Conservation (phyloP, 2,329 filamentous ascomycete genomes). For the Aspergillus felis region DNA sequence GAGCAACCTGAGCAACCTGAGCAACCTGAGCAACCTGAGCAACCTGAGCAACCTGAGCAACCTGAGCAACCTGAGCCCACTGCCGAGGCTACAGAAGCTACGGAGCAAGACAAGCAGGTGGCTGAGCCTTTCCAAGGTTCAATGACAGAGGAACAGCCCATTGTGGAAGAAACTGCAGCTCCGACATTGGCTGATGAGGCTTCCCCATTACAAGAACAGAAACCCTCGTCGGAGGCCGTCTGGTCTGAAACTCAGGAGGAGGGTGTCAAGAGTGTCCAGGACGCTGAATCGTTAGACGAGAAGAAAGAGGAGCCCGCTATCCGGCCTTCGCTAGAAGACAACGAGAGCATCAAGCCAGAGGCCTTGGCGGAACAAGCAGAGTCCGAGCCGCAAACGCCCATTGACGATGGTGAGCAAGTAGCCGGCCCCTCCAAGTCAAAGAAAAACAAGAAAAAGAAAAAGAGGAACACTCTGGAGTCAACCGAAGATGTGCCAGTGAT, state of each 20-base stretch:
- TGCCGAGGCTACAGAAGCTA: neutral
- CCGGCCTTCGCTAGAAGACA: neutral
- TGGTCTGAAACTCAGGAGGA: neutral
- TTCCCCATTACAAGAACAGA: neutral
- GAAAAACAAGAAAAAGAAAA: constrained; percentile 39
- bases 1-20: neutral
- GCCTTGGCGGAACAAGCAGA: neutral
- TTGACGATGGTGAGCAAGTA: constrained; percentile 8
- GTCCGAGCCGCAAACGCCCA: constrained; percentile 2
- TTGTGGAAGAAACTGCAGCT: neutral
- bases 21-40: neutral
- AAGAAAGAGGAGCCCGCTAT: neutral
- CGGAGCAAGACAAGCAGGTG: neutral
- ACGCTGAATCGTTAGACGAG: neutral
- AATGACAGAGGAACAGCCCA: neutral
- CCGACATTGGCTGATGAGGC: neutral
- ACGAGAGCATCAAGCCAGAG: neutral
- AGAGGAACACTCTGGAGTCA: constrained; percentile 22
- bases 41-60: neutral
- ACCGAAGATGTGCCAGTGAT: constrained; percentile 15
- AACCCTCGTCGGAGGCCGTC: neutral
- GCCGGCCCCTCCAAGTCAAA: constrained; percentile 16
- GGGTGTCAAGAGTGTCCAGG: neutral
- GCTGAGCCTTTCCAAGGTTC: neutral
- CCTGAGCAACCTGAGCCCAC: neutral